Conservation (phyloP, 2,329 filamentous ascomycete species). For the Sporothrix schenckii region DNA sequence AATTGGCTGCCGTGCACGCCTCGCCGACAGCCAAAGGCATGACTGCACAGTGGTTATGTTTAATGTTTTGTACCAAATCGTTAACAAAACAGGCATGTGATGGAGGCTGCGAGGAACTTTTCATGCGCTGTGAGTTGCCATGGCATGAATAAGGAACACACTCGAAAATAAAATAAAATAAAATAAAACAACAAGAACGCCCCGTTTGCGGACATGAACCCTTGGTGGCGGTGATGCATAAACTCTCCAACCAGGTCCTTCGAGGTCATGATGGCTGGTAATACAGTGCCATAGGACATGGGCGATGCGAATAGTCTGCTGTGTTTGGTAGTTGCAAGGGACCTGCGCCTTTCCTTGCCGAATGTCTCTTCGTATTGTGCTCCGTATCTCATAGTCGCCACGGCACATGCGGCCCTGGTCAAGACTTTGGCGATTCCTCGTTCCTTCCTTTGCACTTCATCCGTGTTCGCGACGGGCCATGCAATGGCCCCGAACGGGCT, state of each 20-base stretch:
- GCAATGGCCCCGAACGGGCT: slow-evolving; percentile 14
- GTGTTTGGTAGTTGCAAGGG: not conserved
- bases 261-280: not conserved
- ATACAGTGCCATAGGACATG: not conserved
- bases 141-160: not conserved
- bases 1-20: slow-evolving; percentile 1
- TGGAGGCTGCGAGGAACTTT: not conserved
- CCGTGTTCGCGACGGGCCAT: not conserved
- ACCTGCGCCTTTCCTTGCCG: not conserved
- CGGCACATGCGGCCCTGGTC: not conserved
- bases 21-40: not conserved
- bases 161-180: not conserved
- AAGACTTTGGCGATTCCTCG: not conserved
- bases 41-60: not conserved
- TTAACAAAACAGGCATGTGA: slow-evolving; percentile 14
- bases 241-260: not conserved
- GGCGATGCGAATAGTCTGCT: not conserved
- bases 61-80: not conserved
- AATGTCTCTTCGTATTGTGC: not conserved
- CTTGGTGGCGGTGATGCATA: not conserved
- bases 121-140: not conserved
- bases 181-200: not conserved
- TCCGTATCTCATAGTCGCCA: not conserved
- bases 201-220: slow-evolving; percentile 9
- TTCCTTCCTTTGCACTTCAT: not conserved